Evolutionary conservation across 495 filamentous ascomycete genomes (phyloP).

Genomic region (Xylaria bambusicola): DNA sequence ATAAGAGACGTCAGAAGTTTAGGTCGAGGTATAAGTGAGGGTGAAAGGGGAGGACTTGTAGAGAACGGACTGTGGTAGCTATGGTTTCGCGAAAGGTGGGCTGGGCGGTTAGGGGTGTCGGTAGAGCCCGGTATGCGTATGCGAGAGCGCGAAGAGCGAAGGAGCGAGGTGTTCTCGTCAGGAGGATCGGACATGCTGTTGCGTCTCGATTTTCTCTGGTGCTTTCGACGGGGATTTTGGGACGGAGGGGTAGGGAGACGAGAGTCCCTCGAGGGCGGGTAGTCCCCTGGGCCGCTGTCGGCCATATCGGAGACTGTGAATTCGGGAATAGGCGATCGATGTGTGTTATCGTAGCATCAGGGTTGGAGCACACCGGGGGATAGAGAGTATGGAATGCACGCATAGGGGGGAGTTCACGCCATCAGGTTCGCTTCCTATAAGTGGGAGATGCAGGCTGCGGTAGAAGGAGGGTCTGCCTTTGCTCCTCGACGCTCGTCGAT

Average conservation of each 20-base stretch:
- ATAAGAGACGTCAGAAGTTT: constrained; percentile 19
- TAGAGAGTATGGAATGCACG: too few relatives aligned
- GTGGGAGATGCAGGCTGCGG: too few relatives aligned
- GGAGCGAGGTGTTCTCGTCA: constrained; percentile 51
- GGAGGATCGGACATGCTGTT: constrained; percentile 38
- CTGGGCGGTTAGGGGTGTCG: constrained; percentile 39
- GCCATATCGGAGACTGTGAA: constrained; percentile 11
- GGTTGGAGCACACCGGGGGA: too few relatives aligned
- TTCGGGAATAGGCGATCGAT: too few relatives aligned
- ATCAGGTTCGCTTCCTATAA: too few relatives aligned
- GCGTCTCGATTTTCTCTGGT: constrained; percentile 25
- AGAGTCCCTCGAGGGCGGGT: constrained; percentile 16
- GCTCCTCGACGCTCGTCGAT: too few relatives aligned
- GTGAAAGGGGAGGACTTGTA: background rate
- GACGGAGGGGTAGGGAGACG: constrained; percentile 22
- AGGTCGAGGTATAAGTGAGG: background rate
- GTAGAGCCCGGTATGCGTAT: constrained; percentile 45
- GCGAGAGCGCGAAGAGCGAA: constrained; percentile 41
- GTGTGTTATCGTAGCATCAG: too few relatives aligned
- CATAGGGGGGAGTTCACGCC: too few relatives aligned
- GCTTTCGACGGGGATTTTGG: constrained; percentile 22
- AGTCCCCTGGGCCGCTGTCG: constrained; percentile 12
- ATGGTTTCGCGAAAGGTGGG: constrained; percentile 46
- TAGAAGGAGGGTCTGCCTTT: too few relatives aligned
- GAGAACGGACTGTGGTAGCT: constrained; percentile 46